A percentile compares a stretch with the other conserved stretches of the same genome.
Evolutionary conservation across 2,329 filamentous ascomycete genomes (phyloP).

Genomic region (Tolypocladium tropicale): DNA sequence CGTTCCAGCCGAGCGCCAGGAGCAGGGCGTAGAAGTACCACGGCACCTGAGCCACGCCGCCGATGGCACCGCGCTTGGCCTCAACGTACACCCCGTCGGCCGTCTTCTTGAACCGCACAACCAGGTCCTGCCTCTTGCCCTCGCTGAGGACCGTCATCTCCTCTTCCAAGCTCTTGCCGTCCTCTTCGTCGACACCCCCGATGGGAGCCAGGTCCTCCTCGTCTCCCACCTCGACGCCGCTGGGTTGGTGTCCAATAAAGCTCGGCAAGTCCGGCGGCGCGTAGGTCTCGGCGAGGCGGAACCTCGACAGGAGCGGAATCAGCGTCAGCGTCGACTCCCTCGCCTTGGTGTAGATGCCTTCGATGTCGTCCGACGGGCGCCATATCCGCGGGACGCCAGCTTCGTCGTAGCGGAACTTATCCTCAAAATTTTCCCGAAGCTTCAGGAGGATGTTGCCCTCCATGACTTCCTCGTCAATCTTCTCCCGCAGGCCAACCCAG

Average conservation of each 20-base stretch:
- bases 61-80: slow-evolving; percentile 92
- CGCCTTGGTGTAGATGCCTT: slow-evolving; percentile 86
- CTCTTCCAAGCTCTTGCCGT: slow-evolving; percentile 88
- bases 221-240: slow-evolving; percentile 65
- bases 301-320: slow-evolving; percentile 79
- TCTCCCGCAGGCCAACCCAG: slow-evolving; percentile 81
- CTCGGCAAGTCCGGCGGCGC: slow-evolving; percentile 70
- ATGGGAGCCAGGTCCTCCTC: slow-evolving; percentile 86
- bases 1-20: slow-evolving; percentile 94
- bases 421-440: slow-evolving; percentile 95
- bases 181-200: slow-evolving; percentile 88
- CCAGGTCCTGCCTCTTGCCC: slow-evolving; percentile 80
- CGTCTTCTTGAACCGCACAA: slow-evolving; percentile 94
- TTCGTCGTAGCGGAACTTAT: slow-evolving; percentile 98
- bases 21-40: slow-evolving; percentile 89
- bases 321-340: slow-evolving; percentile 85
- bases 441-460: slow-evolving; percentile 94
- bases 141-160: slow-evolving; percentile 94
- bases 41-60: slow-evolving; percentile 86
- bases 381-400: slow-evolving; percentile 91
- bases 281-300: slow-evolving; percentile 66
- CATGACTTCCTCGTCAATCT: slow-evolving; percentile 95
- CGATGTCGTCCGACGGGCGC: slow-evolving; percentile 94
- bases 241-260: slow-evolving; percentile 74
- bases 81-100: slow-evolving; percentile 97